phyloP scores from a whole-genome alignment of 1,139 yeast species.

The Blastobotrys arbuscula region DNA sequence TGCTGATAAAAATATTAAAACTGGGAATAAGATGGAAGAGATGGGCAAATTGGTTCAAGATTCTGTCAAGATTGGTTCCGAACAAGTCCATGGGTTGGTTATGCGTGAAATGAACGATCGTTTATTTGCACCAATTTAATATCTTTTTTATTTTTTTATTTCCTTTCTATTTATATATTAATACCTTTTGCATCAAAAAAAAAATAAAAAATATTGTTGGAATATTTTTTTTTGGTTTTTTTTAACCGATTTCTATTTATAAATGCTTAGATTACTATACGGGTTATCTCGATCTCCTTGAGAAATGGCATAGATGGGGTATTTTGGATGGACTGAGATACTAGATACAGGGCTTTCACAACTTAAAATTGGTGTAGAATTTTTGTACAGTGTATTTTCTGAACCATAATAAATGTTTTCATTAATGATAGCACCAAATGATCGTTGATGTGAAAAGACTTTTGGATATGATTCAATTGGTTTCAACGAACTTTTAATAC shows the following conservation, averaged over 20 bases:
- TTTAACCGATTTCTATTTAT: too few species aligned
- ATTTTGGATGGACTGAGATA: constrained; percentile 1
- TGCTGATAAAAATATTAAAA: neutral
- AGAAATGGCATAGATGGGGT: neutral
- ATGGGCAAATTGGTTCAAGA: constrained; percentile 19
- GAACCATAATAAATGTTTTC: too few species aligned
- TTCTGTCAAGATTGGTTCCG: constrained; percentile 28
- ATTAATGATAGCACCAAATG: neutral
- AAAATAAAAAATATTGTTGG: too few species aligned
- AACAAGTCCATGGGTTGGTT: constrained; percentile 33
- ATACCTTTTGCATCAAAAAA: too few species aligned
- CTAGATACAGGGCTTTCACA: neutral
- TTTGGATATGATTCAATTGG: neutral
- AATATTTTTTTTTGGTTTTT: too few species aligned
- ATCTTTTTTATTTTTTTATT: neutral
- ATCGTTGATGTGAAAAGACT: neutral
- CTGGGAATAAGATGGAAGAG: constrained; percentile 5
- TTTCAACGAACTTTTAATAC: neutral
- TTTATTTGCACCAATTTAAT: constrained; percentile 18
- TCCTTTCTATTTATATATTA: neutral
- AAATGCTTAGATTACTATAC: too few species aligned
- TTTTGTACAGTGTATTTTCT: neutral
- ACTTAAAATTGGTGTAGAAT: neutral
- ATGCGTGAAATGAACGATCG: constrained; percentile 27
- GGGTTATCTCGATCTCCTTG: neutral